phyloP scores from a whole-genome alignment of 805 yeast species.

The Metschnikowia colocasiae region DNA sequence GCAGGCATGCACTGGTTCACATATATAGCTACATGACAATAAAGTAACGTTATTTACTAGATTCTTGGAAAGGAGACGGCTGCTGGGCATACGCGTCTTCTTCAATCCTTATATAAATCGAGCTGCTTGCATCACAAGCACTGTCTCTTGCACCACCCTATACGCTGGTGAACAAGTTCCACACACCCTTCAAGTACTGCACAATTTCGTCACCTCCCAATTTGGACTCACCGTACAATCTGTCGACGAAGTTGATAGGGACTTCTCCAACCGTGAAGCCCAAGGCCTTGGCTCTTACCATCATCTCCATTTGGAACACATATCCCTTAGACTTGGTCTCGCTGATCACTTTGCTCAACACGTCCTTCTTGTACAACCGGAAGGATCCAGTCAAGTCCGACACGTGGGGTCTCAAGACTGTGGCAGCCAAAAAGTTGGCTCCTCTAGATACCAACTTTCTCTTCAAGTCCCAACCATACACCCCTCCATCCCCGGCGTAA shows the following conservation, averaged over 20 bases:
- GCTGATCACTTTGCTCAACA: constrained; percentile 58
- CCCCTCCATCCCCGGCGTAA: constrained; percentile 79
- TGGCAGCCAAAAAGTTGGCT: constrained; percentile 73
- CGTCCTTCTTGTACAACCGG: constrained; percentile 70
- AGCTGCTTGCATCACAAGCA: not conserved
- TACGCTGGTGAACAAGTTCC: constrained; percentile 62
- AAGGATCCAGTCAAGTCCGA: constrained; percentile 75
- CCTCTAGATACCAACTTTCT: constrained; percentile 75
- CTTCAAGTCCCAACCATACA: constrained; percentile 80
- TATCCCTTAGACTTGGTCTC: constrained; percentile 74
- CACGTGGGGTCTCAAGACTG: constrained; percentile 66
- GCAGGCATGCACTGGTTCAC: not conserved
- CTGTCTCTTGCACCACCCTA: constrained; percentile 17
- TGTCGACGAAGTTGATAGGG: constrained; percentile 73
- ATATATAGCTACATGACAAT: not conserved
- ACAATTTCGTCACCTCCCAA: constrained; percentile 80
- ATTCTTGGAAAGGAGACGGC: not conserved
- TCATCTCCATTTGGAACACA: constrained; percentile 87
- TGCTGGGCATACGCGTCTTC: not conserved
- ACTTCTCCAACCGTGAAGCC: constrained; percentile 75
- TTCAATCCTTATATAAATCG: not conserved
- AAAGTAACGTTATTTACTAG: not conserved
- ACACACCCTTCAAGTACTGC: constrained; percentile 72
- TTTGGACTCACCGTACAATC: constrained; percentile 74
- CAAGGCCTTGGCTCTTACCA: constrained; percentile 74